Conservation (phyloP, 2,329 filamentous ascomycete species). For the Exophiala alcalophila region DNA sequence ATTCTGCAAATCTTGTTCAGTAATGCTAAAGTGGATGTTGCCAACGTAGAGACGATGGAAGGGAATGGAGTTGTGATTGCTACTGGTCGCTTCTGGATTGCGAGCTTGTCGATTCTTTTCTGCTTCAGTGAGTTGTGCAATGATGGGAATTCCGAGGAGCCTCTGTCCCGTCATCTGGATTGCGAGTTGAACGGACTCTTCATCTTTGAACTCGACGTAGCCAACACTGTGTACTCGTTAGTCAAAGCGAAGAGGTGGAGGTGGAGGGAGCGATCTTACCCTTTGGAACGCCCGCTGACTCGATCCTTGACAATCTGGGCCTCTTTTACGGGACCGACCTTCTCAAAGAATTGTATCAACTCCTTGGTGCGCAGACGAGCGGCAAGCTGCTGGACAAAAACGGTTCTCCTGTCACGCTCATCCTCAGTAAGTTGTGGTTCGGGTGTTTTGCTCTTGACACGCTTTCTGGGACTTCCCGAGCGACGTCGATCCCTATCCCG, state of each 20-base stretch:
- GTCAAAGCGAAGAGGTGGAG: constrained; percentile 26
- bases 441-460: constrained; percentile 45
- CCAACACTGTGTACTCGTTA: constrained; percentile 69
- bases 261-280: constrained; percentile 58
- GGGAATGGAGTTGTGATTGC: constrained; percentile 76
- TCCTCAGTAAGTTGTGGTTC: constrained; percentile 84
- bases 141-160: constrained; percentile 96
- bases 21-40: constrained; percentile 99
- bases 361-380: constrained; percentile 89
- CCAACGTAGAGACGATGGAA: constrained; percentile 98
- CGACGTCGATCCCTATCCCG: constrained; percentile 46
- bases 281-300: constrained; percentile 94
- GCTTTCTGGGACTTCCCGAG: constrained; percentile 42
- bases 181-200: constrained; percentile 88
- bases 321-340: constrained; percentile 90
- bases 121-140: constrained; percentile 96
- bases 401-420: constrained; percentile 91
- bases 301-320: constrained; percentile 98
- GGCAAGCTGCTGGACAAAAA: constrained; percentile 97
- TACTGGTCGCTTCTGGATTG: constrained; percentile 66
- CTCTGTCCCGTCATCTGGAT: constrained; percentile 98
- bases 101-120: constrained; percentile 98
- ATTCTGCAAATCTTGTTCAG: constrained; percentile 89
- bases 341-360: constrained; percentile 91
- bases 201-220: constrained; percentile 97